These are phyloP conservation scores for Termitomyces sp. DNA, from an alignment of 768 basidiomycete genomes.

Conservation along the genomic window DNA sequence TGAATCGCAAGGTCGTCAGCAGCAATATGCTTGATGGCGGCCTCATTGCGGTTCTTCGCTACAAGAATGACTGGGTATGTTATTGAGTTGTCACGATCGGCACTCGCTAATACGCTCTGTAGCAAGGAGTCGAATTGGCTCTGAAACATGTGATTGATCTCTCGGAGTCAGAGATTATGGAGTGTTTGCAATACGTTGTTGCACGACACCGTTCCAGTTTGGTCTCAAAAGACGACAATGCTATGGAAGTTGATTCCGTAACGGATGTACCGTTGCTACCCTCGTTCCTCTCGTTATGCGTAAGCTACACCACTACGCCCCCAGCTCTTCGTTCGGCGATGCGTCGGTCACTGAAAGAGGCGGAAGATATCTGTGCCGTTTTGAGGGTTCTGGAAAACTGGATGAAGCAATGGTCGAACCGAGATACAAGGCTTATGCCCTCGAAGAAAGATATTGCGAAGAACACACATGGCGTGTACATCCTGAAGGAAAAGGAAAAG, in stretches of 20 bases:
- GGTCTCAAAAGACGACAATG: constrained; percentile 29
- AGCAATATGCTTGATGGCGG: constrained; percentile 61
- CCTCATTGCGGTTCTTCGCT: constrained; percentile 48
- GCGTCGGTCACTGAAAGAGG: constrained; percentile 43
- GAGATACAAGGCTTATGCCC: constrained; percentile 35
- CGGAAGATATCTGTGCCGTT: constrained; percentile 44
- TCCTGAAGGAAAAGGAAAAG: constrained; percentile 23
- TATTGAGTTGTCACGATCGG: not conserved
- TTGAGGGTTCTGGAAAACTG: constrained; percentile 47
- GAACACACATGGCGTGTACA: constrained; percentile 38
- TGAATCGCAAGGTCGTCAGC: constrained; percentile 53
- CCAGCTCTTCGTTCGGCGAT: constrained; percentile 46
- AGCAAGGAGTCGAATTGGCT: constrained; percentile 48
- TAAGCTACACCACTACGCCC: constrained; percentile 36
- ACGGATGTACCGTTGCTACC: constrained; percentile 27
- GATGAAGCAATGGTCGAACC: constrained; percentile 35
- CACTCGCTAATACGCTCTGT: not conserved
- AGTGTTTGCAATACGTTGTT: constrained; percentile 43
- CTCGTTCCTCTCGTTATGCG: constrained; percentile 31
- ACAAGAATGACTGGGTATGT: constrained; percentile 67
- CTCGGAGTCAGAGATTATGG: constrained; percentile 60
- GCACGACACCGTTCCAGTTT: constrained; percentile 27
- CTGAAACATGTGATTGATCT: constrained; percentile 58
- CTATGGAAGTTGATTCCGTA: constrained; percentile 35
- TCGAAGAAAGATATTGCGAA: constrained; percentile 35